Conservation (phyloP, 192 early-diverging fungal genomes). For the Podila verticillata region DNA sequence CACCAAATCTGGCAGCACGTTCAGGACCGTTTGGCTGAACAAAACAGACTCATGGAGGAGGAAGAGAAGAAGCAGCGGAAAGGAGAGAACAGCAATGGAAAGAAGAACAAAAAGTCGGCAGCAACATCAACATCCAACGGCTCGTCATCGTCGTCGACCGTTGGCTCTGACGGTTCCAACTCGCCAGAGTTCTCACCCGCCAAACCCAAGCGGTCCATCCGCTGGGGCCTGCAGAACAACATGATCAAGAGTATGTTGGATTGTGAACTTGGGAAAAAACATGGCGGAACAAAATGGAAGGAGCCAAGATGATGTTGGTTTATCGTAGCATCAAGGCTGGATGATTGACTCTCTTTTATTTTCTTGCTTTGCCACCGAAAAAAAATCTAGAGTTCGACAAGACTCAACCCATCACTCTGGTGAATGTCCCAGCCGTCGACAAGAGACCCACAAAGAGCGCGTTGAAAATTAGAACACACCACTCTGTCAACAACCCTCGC, state of each 20-base stretch:
- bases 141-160: not conserved
- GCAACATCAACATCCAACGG: not conserved
- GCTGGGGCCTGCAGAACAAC: constrained; percentile 42
- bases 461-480: constrained; percentile 30
- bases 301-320: no score
- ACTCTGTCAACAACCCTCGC: constrained; percentile 22
- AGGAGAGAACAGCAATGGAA: not conserved
- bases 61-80: not conserved
- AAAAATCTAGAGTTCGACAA: constrained; percentile 36
- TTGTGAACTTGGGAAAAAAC: not conserved
- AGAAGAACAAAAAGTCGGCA: constrained; percentile 1
- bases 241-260: constrained; percentile 27
- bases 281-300: not conserved
- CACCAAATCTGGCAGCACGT: constrained; percentile 51
- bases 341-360: not conserved
- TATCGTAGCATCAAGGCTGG: not conserved
- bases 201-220: constrained; percentile 41
- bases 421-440: constrained; percentile 26
- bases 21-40: constrained; percentile 42
- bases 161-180: not conserved
- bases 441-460: constrained; percentile 37
- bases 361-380: not conserved
- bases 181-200: constrained; percentile 7
- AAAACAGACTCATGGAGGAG: constrained; percentile 20
- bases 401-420: constrained; percentile 31